Base-by-base conservation (phyloP, 2,329 filamentous ascomycete species). In the Lasiodiplodia gonubiensis region DNA sequence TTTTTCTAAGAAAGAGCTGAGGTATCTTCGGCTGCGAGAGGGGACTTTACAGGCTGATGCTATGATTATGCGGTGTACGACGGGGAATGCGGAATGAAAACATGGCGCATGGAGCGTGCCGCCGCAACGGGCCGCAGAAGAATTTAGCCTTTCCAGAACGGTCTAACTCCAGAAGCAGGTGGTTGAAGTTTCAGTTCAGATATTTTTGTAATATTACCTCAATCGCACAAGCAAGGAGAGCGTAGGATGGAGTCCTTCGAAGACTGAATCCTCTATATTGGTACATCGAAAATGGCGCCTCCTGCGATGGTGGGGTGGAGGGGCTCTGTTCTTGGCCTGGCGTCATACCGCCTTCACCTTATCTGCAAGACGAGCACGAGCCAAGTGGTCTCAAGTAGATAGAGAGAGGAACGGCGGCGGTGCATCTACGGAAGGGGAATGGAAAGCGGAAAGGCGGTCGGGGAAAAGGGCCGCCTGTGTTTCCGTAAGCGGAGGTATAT, bases 311-410 rank as follows among this genome's bases (percentile, higher is more conserved):
- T 10, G 30, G 5, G 10, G 30, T 39, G 23, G 35, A 25, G 23
- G 12, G 14, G 7, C 14, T 27, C 37, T n/a, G 55, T 37, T 33
- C 57, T 48, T 61, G 42, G 55, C 55, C 55, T 46, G 55, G 57
- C 57, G 57, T 61, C 57, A 61, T 61, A n/a, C 39, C 10, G 57
- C 57, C 25, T 63, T n/a, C 57, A 8, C 2, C 42, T 18, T 46
- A 33, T 30, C 8, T 27, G 57, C 57, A 48, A 30, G 23, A 25
- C 11, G 27, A 33, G 55, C 59, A 63, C 59, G 30, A 63, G 59
- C 59, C 39, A 35, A 18, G 33, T n/a, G 27, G 59, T 63, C 27
- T 63, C 59, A 63, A 23, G 30, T 63, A 51, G 39, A 61, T 61
- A 54, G 18, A 30, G 14, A 48, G 39, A 42, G 25, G 30, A 33